Conservation (phyloP, 2,329 filamentous ascomycete genomes). For the Pezicula neosporulosa region DNA sequence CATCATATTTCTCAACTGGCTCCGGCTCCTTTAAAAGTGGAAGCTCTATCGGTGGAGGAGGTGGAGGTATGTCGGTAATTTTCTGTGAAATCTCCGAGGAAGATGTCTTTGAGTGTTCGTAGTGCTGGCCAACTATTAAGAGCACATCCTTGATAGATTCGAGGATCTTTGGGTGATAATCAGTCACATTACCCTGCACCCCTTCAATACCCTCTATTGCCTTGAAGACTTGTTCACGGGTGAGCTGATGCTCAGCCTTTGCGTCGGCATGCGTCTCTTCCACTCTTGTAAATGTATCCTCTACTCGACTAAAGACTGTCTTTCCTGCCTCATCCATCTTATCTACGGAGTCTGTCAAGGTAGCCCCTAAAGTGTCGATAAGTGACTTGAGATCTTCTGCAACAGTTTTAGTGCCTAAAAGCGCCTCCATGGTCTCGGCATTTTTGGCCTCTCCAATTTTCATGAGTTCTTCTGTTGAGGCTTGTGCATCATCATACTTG, state of each 20-base stretch:
- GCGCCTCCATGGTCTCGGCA: constrained; percentile 67
- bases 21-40: constrained; percentile 50
- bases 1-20: constrained; percentile 57
- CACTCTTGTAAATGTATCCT: constrained; percentile 71
- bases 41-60: constrained; percentile 46
- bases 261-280: constrained; percentile 72
- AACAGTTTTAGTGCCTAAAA: constrained; percentile 72
- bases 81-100: constrained; percentile 52
- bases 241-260: constrained; percentile 78
- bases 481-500: constrained; percentile 86
- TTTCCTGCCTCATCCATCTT: constrained; percentile 86
- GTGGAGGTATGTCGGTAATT: constrained; percentile 48
- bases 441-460: constrained; percentile 72
- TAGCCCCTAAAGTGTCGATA: constrained; percentile 78
- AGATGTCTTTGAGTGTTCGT: constrained; percentile 76
- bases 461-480: constrained; percentile 68
- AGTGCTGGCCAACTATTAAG: constrained; percentile 78
- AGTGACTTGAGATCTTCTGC: constrained; percentile 85
- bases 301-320: constrained; percentile 79
- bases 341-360: constrained; percentile 77
- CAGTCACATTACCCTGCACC: constrained; percentile 73
- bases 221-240: constrained; percentile 76
- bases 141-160: constrained; percentile 85
- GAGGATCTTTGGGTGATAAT: constrained; percentile 86
- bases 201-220: constrained; percentile 69